phyloP scores from a whole-genome alignment of 2,329 filamentous ascomycete species.

The Penicillium sp. region DNA sequence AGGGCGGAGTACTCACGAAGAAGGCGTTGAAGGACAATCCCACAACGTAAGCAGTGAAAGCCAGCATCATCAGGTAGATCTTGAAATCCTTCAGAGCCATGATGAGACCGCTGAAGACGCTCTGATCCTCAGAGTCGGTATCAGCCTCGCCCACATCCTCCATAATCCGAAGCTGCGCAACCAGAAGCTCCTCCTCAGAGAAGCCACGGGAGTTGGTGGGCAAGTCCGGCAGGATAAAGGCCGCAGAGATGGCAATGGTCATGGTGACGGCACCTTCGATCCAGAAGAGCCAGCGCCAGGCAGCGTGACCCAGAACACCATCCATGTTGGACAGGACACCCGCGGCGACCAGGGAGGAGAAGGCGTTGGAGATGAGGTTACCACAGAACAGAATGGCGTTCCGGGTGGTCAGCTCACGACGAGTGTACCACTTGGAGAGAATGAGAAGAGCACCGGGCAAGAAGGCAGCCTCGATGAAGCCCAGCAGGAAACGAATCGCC shows the following conservation, averaged over 20 bases:
- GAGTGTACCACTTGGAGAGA: constrained; percentile 54
- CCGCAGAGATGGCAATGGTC: constrained; percentile 39
- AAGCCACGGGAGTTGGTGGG: constrained; percentile 59
- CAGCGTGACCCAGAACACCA: constrained; percentile 41
- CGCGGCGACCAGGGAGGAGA: constrained; percentile 52
- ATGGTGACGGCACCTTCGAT: constrained; percentile 61
- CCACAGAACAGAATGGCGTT: constrained; percentile 54
- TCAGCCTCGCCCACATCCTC: constrained; percentile 64
- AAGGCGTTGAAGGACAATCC: constrained; percentile 63
- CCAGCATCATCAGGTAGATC: constrained; percentile 67
- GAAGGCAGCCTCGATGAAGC: constrained; percentile 46
- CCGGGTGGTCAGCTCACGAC: constrained; percentile 48
- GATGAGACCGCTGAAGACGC: constrained; percentile 56
- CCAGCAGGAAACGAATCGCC: constrained; percentile 44
- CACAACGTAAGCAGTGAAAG: constrained; percentile 64
- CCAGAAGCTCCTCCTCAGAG: constrained; percentile 47
- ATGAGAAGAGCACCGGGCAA: constrained; percentile 45
- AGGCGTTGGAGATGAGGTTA: constrained; percentile 51
- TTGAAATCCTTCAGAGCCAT: constrained; percentile 65
- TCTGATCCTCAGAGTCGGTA: constrained; percentile 53
- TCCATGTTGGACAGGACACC: constrained; percentile 52
- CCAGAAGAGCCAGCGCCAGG: constrained; percentile 55
- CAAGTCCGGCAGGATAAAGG: constrained; percentile 53
- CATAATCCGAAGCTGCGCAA: constrained; percentile 59
- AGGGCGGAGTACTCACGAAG: constrained; percentile 43